phyloP scores from a whole-genome alignment of 2,329 filamentous ascomycete genomes.

The Paecilomyces dactylethromorphus region DNA sequence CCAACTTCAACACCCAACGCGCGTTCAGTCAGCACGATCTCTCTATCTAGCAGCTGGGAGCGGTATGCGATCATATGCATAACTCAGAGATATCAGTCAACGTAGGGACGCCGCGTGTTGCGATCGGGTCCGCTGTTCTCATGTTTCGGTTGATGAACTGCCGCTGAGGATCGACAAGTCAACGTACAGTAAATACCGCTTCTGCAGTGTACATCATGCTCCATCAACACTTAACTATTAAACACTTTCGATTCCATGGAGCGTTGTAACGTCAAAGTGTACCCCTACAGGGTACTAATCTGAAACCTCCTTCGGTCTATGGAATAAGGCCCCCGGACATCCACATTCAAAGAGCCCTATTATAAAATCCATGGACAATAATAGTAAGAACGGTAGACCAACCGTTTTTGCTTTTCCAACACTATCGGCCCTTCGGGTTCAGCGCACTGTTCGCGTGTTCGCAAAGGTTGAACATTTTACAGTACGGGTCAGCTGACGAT shows the following conservation, averaged over 20 bases:
- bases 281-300: not conserved
- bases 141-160: not conserved
- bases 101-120: not conserved
- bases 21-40: not conserved
- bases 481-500: not conserved
- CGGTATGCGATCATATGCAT: not conserved
- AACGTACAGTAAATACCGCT: not conserved
- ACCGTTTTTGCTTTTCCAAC: not conserved
- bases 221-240: not conserved
- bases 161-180: not conserved
- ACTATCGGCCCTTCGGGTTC: not conserved
- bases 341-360: not conserved
- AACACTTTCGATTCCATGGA: not conserved
- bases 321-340: not conserved
- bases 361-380: not conserved
- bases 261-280: not conserved
- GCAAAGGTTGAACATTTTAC: not conserved
- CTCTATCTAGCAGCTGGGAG: not conserved
- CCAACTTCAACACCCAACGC: not conserved
- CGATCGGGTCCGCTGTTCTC: not conserved
- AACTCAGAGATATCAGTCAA: not conserved
- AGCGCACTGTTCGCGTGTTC: not conserved
- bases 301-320: not conserved
- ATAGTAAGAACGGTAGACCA: not conserved
- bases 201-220: not conserved